Evolutionary conservation across 140 eudicot genomes (phyloP).

Genomic region (Anethum foeniculum): DNA sequence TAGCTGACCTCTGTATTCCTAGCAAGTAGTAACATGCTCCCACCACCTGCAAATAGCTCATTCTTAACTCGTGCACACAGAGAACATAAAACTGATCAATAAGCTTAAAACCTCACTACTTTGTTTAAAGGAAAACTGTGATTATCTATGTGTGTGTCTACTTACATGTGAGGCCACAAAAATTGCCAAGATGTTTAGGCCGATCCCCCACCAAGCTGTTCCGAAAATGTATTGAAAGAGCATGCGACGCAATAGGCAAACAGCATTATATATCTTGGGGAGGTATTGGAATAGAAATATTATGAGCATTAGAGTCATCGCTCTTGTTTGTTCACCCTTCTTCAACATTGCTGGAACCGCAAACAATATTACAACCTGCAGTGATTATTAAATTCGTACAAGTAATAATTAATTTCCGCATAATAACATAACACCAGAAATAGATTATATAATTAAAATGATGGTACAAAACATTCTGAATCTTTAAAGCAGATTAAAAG

Average conservation of each 20-base stretch:
- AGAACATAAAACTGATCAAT: neutral
- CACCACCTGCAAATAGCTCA: slow-evolving; percentile 49
- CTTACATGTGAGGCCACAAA: neutral
- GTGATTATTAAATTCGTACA: neutral
- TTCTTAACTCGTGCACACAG: neutral
- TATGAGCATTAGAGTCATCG: neutral
- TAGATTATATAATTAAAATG: neutral
- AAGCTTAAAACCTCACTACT: neutral
- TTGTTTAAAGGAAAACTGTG: neutral
- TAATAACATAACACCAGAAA: neutral
- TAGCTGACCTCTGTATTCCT: slow-evolving; percentile 73
- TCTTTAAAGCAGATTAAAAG: neutral
- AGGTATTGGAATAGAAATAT: neutral
- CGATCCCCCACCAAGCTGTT: slow-evolving; percentile 4
- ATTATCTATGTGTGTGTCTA: neutral
- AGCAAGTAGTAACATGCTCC: slow-evolving; percentile 98
- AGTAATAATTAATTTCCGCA: neutral
- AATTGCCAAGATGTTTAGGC: neutral
- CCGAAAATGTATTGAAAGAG: slow-evolving; percentile 2
- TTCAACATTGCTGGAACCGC: neutral
- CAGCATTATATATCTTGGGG: neutral
- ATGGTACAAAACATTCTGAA: neutral
- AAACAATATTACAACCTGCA: slow-evolving; percentile 1
- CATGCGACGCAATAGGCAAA: neutral
- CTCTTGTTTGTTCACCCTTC: neutral